Base-by-base conservation (phyloP, 2,329 filamentous ascomycete species). In the Graphilbum fragrans region DNA sequence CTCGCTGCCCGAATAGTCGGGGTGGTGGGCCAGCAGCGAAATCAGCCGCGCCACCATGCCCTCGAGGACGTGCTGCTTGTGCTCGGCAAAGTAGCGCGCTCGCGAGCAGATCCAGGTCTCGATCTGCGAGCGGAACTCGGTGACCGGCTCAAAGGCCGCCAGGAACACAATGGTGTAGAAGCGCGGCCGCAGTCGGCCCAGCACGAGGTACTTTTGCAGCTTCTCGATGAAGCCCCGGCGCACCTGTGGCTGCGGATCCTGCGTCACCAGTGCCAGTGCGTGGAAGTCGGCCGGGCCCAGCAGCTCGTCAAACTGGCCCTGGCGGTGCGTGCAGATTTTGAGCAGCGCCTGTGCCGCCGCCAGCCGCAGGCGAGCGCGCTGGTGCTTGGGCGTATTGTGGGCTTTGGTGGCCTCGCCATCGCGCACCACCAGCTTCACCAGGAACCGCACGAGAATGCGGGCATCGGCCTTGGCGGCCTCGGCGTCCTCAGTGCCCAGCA, bases 81-180 rank as follows among this genome's bases (percentile, higher is more conserved):
- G 67, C 25, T 70, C 66, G 43, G 62, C 62, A 53, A 84, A 85
- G 41, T 74, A 70, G 18, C 79, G 74, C 9, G 82, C 78, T 14
- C 88, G 77, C 35, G 88, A 90, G 39, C 84, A 80, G 39, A 96
- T 77, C 88, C 92, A 98, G 0, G 86, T 94, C 47, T 85, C 76
- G 3, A 86, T 80, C 34, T 81, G 77, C 38, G 76, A 77, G 56
- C 80, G 84, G 56, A 94, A 74, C 16, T 75, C 72, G n/a, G 64
- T 57, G 31, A 77, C 73, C 0, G 81, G 92, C 61, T 98, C 92
- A 56, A 92, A 95, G 2, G 92, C 90, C 25, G 87, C 82, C 35
- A 96, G 65, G 64, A 95, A 96, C 6, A 94, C 70, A 33, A 94
- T 80, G 0, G 86, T 83, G 58, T 94, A 92, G 69, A 93, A 98